Evolutionary conservation across 805 yeast species (phyloP), one percentile per base, ranked within the genome.

Genomic region (Candida railenensis): DNA sequence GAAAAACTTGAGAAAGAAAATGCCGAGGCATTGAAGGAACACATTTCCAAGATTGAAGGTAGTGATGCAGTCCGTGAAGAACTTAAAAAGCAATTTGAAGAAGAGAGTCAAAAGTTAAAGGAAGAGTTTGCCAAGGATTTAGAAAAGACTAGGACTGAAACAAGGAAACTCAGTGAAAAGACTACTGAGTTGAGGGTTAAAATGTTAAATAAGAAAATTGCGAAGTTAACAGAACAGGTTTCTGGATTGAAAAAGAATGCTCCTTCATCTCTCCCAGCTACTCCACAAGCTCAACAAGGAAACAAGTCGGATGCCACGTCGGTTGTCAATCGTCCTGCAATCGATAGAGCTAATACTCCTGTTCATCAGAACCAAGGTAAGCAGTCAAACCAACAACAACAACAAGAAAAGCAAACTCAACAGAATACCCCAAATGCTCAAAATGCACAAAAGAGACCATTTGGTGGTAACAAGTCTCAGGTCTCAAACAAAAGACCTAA

Each of bases 111-210:
- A n/a, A 44, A 47, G n/a, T 53, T 62, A 41, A 58, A 59, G 34
- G 45, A 51, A 22, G 59, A 57, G 9, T 62, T 61, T 36, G 56
- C 54, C 20, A 34, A 40, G 21, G 49, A 51, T 39, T 44, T 59
- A 33, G 53, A 53, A 18, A 50, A 51, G 19, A 67, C 60, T 37
- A 64, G 62, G 44, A 73, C 69, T 28, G 76, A 71, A 40, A 73
- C 77, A 2, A 66, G 78, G 42, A 67, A 70, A 44, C 77, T 78
- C 21, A 76, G 80, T 37, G 77, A 78, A 42, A 78, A 81, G 57
- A 82, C 82, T 55, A 76, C 74, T 41, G 85, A 78, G 48, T 76
- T 85, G 61, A 77, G 82, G 53, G 73, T 76, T 47, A 77, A 74
- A 48, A 75, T 85, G 61, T 67, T 81, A 53, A 76, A 74, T 53